These are phyloP conservation scores for Schoenoplectus tabernaemontani DNA, from an alignment of 202 grass and related monocot genomes.

Conservation along the genomic window DNA sequence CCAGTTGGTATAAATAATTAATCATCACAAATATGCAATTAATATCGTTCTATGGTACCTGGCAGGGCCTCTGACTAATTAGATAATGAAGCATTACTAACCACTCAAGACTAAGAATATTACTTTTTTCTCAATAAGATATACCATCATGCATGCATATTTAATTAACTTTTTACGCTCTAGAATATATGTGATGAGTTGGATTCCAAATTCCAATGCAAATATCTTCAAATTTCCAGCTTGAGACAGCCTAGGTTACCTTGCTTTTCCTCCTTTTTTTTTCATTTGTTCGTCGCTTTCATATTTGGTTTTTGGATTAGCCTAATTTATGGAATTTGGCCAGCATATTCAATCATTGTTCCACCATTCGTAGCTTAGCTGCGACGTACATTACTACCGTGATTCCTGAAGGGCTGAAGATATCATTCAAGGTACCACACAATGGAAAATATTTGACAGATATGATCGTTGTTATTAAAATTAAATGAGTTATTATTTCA, in stretches of 20 bases:
- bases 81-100: not conserved
- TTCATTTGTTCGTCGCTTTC: conserved; percentile 14
- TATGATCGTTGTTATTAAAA: too few relatives aligned
- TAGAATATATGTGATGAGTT: conserved; percentile 19
- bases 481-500: too few relatives aligned
- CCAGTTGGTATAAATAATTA: not conserved
- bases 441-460: too few relatives aligned
- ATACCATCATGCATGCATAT: not conserved
- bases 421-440: too few relatives aligned
- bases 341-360: conserved; percentile 21
- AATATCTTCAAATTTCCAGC: conserved; percentile 20
- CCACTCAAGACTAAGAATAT: not conserved
- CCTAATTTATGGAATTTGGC: not conserved
- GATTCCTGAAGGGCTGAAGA: not conserved
- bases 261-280: too few relatives aligned
- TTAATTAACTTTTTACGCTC: not conserved
- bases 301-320: conserved; percentile 2
- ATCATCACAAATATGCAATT: not conserved
- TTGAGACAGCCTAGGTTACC: not conserved
- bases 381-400: not conserved
- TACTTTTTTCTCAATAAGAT: not conserved
- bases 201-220: too few relatives aligned
- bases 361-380: not conserved
- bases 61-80: not conserved
- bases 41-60: not conserved